Evolutionary conservation across 164 flowering plant species (phyloP), one percentile per base, ranked within the genome.

Genomic region (Liquidambar formosana): DNA sequence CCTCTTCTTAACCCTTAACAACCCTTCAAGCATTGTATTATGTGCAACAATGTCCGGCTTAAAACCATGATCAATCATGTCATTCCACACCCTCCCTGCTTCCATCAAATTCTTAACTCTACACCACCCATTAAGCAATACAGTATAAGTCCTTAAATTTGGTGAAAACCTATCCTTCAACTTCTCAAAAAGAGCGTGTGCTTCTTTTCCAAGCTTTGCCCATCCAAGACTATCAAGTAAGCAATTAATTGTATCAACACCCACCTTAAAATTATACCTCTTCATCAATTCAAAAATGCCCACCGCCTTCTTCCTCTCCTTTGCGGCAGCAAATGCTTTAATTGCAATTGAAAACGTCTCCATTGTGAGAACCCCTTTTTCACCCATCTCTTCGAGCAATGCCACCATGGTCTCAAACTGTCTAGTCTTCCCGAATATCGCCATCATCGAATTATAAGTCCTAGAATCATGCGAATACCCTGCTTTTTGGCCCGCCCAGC

Each of bases 111-210:
- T 93, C 81, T 80, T 89, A 51, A 80, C 76, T 64, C 80, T 84
- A 71, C 94, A 91, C 97, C 97, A 95, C 21, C 99, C 98, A 73
- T 79, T 83, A n/a, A 95, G 85, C 80, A 95, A 76, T 33, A 89
- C 83, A 0, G 94, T 76, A 65, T 90, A 93, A 21, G 97, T 90
- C 64, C 41, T 65, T 61, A 92, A 57, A 76, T 93, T 77, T 0
- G 91, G 98, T 0, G 80, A 71, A 72, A 93, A 93, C 65, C 86
- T 82, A 57, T 72, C 78, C 71, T 84, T 82, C 79, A 93, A 71
- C 76, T 83, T 91, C 73, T 85, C 92, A 75, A 84, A 91, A 70
- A 95, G 71, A 16, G 70, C 68, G 41, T 86, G 86, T 10, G 97
- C 97, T 81, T 93, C 97, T 64, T 88, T 87, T 10, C 78, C 97